Percentiles rank a stretch among this genome's conserved stretches.
phyloP scores from a whole-genome alignment of 2,329 filamentous ascomycete species.

The Fusarium oxysporum region DNA sequence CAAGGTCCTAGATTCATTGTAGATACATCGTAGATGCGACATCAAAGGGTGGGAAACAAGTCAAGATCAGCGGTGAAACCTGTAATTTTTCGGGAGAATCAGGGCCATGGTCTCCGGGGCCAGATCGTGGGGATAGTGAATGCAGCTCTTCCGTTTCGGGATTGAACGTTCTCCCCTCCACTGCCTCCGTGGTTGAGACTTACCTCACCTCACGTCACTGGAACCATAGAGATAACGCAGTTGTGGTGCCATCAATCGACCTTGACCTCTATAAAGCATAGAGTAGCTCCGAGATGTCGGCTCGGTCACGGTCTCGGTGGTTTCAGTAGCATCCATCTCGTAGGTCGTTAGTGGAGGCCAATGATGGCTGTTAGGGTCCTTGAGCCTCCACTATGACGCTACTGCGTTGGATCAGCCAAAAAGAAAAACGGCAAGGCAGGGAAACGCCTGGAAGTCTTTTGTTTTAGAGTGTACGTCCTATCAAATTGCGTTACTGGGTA shows the following conservation, averaged over 20 bases:
- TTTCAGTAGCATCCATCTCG: conserved; percentile 19
- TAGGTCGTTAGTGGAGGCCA: conserved; percentile 19
- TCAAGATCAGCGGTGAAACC: conserved; percentile 38
- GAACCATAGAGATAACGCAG: neutral
- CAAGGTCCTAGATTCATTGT: neutral
- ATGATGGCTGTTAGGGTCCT: conserved; percentile 15
- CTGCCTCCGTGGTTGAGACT: neutral
- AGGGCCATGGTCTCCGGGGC: conserved; percentile 22
- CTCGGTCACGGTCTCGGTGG: conserved; percentile 37
- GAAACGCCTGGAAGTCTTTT: conserved; percentile 24
- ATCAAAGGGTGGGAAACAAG: neutral
- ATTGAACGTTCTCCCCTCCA: neutral
- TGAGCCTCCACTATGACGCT: conserved; percentile 38
- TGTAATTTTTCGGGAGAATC: conserved; percentile 39
- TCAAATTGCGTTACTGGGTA: conserved; percentile 1
- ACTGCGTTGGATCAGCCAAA: conserved; percentile 14
- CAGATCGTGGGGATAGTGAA: conserved; percentile 15
- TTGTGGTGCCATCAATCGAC: too few species aligned
- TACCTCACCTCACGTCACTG: neutral
- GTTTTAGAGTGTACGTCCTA: neutral
- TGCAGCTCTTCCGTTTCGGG: neutral
- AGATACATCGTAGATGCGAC: neutral
- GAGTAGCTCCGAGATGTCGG: conserved; percentile 27
- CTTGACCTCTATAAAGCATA: too few species aligned
- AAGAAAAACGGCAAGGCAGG: neutral